Evolutionary conservation across 306 rosid genomes (phyloP), one percentile per base, ranked within the genome.

Genomic region (Neltuma alba): DNA sequence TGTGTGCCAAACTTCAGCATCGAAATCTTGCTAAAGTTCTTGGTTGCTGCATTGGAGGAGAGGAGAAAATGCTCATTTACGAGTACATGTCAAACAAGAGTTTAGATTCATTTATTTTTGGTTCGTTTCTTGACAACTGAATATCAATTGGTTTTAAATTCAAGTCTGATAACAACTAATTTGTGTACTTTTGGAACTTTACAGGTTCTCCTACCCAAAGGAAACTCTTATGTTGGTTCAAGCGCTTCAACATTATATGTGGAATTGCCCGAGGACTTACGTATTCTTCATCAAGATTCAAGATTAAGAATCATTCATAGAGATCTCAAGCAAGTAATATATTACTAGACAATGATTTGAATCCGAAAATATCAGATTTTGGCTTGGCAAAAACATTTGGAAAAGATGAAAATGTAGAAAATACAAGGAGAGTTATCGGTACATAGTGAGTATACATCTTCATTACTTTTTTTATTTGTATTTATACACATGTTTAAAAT

Each of bases 1-100:
- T 81, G 16, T 48, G 58, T 38, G 62, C 80, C 31, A 81, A 66
- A 74, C 80, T 81, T 6, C 80, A 81, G 1, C 76, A 81, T 12
- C 70, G 71, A 1, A 81, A 75, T 74, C 75, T 81, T 28, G 84
- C 42, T 5, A 74, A 52, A 7, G 25, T 52, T 74, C 70, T 81
- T 31, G 80, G 80, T 40, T 66, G 71, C 23, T 74, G 71, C 54
- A 81, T 81, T 15, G 18, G 42, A 30, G 63, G 15, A 37, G 75
- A 74, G 20, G 80, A 74, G 20, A 81, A 60, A 25, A 60, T 25
- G 38, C 66, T 60, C 36, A 30, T 60, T 13, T 60, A 60, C 14
- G 66, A 60, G 14, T 60, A 27, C 9, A 60, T 60, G 66, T 30
- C 66, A 1, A 60, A 60, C 5, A 60, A 60, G n/a, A 60, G 66